Conservation (phyloP, 2,329 filamentous ascomycete species). For the Alternaria hordeiaustralica region DNA sequence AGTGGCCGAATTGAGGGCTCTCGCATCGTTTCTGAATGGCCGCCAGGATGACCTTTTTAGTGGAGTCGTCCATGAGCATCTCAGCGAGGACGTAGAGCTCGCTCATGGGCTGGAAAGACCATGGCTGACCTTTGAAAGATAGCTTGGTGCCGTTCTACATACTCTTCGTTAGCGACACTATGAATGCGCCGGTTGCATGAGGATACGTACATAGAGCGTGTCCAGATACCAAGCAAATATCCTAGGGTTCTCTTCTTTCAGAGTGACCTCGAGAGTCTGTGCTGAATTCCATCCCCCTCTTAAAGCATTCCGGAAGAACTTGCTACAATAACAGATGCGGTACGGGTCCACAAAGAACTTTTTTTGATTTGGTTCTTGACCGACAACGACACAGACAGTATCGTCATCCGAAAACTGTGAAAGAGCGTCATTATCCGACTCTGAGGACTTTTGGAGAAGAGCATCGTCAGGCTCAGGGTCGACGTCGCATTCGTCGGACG, state of each 20-base stretch:
- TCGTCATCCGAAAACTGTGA: neutral
- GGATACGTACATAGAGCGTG: neutral
- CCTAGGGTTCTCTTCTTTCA: neutral
- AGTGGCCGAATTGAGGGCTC: neutral
- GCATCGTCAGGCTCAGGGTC: neutral
- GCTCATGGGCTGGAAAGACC: neutral
- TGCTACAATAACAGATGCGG: neutral
- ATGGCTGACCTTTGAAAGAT: neutral
- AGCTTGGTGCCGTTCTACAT: neutral
- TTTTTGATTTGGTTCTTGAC: neutral
- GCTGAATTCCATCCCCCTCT: neutral
- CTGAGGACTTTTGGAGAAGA: neutral
- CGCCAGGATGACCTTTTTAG: neutral
- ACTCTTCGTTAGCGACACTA: neutral
- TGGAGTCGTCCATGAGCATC: neutral
- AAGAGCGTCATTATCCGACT: neutral
- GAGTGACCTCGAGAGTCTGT: neutral
- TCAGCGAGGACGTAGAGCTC: neutral
- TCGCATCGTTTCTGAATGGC: neutral
- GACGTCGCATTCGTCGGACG: neutral
- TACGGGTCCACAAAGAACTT: neutral
- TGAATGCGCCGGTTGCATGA: neutral
- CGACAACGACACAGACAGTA: neutral
- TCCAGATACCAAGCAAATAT: neutral
- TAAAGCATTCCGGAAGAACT: neutral